Conservation (phyloP, 805 yeast genomes). For the Yamadazyma takamatsuzukensis region DNA sequence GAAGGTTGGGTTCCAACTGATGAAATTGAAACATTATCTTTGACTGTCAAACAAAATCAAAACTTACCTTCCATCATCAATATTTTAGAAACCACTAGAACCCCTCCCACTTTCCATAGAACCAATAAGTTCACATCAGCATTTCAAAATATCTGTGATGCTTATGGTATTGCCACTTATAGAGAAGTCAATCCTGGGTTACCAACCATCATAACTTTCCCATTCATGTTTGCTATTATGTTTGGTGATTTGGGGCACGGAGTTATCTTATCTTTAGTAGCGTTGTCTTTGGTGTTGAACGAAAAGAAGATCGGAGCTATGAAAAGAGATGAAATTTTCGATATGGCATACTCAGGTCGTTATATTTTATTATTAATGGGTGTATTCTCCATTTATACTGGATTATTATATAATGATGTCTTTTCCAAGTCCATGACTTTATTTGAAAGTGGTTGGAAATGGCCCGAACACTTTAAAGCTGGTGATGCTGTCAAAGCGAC, state of each 20-base stretch:
- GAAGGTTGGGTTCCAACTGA: slow-evolving; percentile 96
- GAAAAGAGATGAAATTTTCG: slow-evolving; percentile 89
- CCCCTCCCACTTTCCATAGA: slow-evolving; percentile 93
- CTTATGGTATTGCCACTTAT: slow-evolving; percentile 91
- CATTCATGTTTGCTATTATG: slow-evolving; percentile 98
- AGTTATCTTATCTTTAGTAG: slow-evolving; percentile 71
- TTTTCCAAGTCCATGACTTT: slow-evolving; percentile 88
- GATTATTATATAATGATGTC: slow-evolving; percentile 87
- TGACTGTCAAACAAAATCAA: slow-evolving; percentile 62
- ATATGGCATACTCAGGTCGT: slow-evolving; percentile 93
- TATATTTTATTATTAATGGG: slow-evolving; percentile 93
- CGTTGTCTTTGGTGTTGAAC: slow-evolving; percentile 63
- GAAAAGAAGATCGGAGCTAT: slow-evolving; percentile 66
- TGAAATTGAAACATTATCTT: slow-evolving; percentile 64
- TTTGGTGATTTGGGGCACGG: slow-evolving; percentile 99
- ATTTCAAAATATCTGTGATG: slow-evolving; percentile 90
- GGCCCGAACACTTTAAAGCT: slow-evolving; percentile 72
- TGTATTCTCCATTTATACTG: slow-evolving; percentile 90
- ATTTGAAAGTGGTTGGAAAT: slow-evolving; percentile 88
- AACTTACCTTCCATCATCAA: slow-evolving; percentile 49
- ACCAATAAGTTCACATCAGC: slow-evolving; percentile 94
- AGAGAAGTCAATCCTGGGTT: slow-evolving; percentile 95
- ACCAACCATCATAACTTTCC: slow-evolving; percentile 93
- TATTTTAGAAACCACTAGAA: slow-evolving; percentile 67
- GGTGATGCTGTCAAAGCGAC: slow-evolving; percentile 72